Base-by-base conservation (phyloP, 768 basidiomycete species). In the Lyophyllum shimeji region DNA sequence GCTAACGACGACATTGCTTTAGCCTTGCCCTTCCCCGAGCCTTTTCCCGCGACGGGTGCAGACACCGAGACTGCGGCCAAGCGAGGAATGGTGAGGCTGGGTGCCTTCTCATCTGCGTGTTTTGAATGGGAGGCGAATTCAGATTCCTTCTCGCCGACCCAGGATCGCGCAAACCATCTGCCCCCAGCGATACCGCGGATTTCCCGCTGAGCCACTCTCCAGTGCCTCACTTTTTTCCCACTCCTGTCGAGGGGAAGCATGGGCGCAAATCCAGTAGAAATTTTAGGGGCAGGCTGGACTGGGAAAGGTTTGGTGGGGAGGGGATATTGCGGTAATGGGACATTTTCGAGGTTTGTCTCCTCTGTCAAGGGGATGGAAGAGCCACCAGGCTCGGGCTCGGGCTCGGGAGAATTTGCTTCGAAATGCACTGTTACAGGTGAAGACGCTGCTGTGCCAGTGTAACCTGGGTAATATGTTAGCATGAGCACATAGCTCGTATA, bases 121-220 rank as follows among this genome's bases (percentile, higher is more conserved):
- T 69, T 69, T 17, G 63, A 62, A 40, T 11, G 27, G 48, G 70
- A 62, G 7, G 84, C 81, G 55, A 80, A 84, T 48, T 87, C 81
- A 9, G 88, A 90, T 49, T 90, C 88, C 68, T 89, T 90, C 58
- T 85, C 86, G 21, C 90, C 90, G n/a, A 90, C 87, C 89, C 89
- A 93, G n/a, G 87, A 72, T 29, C 80, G 81, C 6, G 84, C 73
- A 61, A 91, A 86, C 90, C 90, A 93, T 39, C 90, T 82, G 1
- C 90, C 90, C 12, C 90, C 90, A 18, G 86, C 90, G 50, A 93
- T 90, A 7, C 90, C 90, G 34, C 89, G 78, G 50, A 93, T 83
- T 71, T 92, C 90, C 40, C 90, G 82, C 54, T 86, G 80, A 7
- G 88, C 89, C 40, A 79, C 65, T 37, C 88, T 82, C 90, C 90